Conservation (phyloP, 805 yeast species). For the Saccharomycopsis vini region DNA sequence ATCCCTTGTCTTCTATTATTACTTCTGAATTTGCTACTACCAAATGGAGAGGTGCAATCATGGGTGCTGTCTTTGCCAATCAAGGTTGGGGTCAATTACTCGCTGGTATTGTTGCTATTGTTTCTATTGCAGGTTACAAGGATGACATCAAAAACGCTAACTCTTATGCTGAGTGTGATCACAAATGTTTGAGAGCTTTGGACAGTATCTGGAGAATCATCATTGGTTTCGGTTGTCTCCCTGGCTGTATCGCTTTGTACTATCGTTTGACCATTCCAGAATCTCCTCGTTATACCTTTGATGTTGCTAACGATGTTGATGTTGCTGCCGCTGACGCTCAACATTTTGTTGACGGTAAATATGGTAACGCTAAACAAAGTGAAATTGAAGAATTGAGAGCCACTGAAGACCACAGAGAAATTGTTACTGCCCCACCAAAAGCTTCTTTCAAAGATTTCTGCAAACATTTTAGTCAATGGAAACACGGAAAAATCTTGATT, state of each 20-base stretch:
- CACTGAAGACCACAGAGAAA: slow-evolving; percentile 33
- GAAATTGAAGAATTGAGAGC: slow-evolving; percentile 38
- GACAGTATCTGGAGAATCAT: slow-evolving; percentile 94
- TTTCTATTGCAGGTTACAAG: slow-evolving; percentile 73
- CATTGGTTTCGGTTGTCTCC: slow-evolving; percentile 84
- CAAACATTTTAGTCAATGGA: slow-evolving; percentile 76
- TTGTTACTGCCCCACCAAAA: slow-evolving; percentile 49
- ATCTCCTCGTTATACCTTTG: slow-evolving; percentile 86
- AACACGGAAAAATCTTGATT: slow-evolving; percentile 67
- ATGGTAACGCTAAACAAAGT: slow-evolving; percentile 40
- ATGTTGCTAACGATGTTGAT: slow-evolving; percentile 52
- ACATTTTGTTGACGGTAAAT: slow-evolving; percentile 40
- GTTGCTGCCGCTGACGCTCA: slow-evolving; percentile 49
- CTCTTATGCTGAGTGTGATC: slow-evolving; percentile 52
- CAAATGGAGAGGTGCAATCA: slow-evolving; percentile 96
- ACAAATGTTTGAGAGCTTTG: slow-evolving; percentile 62
- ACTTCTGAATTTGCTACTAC: slow-evolving; percentile 90
- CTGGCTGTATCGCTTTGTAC: slow-evolving; percentile 77
- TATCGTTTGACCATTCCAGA: slow-evolving; percentile 92
- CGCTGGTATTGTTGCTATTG: slow-evolving; percentile 76
- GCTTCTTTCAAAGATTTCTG: slow-evolving; percentile 72
- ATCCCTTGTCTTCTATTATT: slow-evolving; percentile 87
- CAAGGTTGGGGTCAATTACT: slow-evolving; percentile 94
- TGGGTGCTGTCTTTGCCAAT: slow-evolving; percentile 94
- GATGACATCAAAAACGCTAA: slow-evolving; percentile 45